These are phyloP conservation scores for Nelumbo lutea DNA, from an alignment of 164 flowering plant species.

Conservation along the genomic window DNA sequence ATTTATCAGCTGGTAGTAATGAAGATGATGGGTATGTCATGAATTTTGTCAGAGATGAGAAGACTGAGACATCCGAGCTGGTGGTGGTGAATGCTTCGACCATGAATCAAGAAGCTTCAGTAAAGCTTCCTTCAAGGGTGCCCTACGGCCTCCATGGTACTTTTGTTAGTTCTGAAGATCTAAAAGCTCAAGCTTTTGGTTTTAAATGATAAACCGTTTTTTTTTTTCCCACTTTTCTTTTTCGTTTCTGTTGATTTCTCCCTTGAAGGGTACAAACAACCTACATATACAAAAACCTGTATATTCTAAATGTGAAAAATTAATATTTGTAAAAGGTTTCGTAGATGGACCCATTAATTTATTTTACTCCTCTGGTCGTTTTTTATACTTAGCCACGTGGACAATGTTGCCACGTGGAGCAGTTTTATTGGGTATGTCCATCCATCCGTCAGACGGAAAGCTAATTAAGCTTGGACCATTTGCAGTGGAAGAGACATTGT, in stretches of 20 bases:
- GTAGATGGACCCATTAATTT: no score
- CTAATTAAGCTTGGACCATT: no score
- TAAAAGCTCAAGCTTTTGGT: constrained; percentile 5
- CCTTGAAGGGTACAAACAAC: not conserved
- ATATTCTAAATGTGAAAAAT: no score
- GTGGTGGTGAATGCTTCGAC: constrained; percentile 15
- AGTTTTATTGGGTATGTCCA: no score
- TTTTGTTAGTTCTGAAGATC: constrained; percentile 13
- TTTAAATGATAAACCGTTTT: not conserved
- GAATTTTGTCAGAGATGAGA: constrained; percentile 16
- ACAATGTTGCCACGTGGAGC: no score
- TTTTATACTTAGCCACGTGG: no score
- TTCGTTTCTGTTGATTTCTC: not conserved
- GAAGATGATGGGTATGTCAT: constrained; percentile 11
- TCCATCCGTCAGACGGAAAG: no score
- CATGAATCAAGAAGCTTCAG: constrained; percentile 18
- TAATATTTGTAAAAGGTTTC: no score
- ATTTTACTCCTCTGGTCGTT: no score
- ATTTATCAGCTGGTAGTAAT: constrained; percentile 10
- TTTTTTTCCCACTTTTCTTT: not conserved
- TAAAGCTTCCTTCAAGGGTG: constrained; percentile 20
- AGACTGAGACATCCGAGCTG: constrained; percentile 15
- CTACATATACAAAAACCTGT: no score
- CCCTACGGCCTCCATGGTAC: constrained; percentile 27
- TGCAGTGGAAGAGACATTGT: no score